These are phyloP conservation scores for Ziziphus jujuba DNA, from an alignment of 306 rosid species.

Conservation along the genomic window DNA sequence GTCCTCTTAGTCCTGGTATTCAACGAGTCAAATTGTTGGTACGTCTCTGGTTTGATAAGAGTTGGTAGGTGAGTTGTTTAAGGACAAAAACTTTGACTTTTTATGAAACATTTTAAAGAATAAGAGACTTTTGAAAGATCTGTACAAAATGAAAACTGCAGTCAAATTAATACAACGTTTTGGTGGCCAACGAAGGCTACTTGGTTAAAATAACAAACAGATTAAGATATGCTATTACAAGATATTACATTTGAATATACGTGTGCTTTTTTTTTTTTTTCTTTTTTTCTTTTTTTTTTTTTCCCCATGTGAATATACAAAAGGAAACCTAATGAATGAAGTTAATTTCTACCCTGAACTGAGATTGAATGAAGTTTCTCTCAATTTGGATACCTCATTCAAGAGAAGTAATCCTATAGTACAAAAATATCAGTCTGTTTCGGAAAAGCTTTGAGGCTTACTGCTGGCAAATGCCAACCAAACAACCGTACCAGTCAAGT, in stretches of 20 bases:
- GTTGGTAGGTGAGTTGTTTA: too few species aligned
- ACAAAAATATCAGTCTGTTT: constrained; percentile 43
- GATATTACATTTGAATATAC: constrained; percentile 13
- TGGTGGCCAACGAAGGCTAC: constrained; percentile 23
- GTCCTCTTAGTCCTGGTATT: too few species aligned
- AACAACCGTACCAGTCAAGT: constrained; percentile 73
- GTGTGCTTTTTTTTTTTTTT: constrained; percentile 25
- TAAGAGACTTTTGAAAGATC: too few species aligned
- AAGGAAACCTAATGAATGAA: constrained; percentile 18
- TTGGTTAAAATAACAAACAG: not conserved
- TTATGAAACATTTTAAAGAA: too few species aligned
- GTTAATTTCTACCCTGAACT: constrained; percentile 23
- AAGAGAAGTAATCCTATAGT: constrained; percentile 18
- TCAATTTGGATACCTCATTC: constrained; percentile 26
- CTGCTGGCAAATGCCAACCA: constrained; percentile 97
- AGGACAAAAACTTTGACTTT: too few species aligned
- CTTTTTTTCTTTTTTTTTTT: constrained; percentile 17
- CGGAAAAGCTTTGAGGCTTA: constrained; percentile 76
- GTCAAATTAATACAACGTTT: constrained; percentile 20
- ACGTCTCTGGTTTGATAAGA: too few species aligned
- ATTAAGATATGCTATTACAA: not conserved
- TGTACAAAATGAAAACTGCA: constrained; percentile 8
- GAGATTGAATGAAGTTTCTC: constrained; percentile 15
- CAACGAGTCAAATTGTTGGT: too few species aligned
- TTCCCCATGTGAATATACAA: constrained; percentile 19